A percentile compares a stretch with the other conserved stretches of the same genome.
Conservation (phyloP, 805 yeast species). For the Helenozyma baotianmanensis region DNA sequence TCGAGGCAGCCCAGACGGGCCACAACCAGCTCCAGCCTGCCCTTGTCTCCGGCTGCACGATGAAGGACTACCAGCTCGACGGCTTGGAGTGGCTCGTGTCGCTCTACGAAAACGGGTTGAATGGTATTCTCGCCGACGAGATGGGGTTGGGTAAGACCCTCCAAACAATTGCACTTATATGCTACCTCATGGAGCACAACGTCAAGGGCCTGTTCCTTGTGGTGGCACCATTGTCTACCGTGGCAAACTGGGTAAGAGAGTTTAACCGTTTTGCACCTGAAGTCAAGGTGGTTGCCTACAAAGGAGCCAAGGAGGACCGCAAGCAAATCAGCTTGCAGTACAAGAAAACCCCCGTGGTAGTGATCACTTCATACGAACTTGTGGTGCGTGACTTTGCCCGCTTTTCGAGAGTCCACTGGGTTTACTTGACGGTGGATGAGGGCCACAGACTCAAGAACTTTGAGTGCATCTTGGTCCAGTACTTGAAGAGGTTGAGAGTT, state of each 20-base stretch:
- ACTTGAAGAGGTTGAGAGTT: constrained; percentile 62
- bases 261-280: constrained; percentile 68
- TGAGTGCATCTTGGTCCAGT: constrained; percentile 68
- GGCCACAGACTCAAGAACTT: constrained; percentile 90
- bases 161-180: constrained; percentile 76
- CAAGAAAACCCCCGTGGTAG: constrained; percentile 40
- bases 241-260: constrained; percentile 81
- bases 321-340: constrained; percentile 30
- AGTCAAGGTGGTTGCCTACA: constrained; percentile 57
- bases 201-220: constrained; percentile 73
- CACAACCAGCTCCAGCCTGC: constrained; percentile 28
- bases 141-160: constrained; percentile 97
- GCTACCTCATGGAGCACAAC: constrained; percentile 74
- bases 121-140: constrained; percentile 95
- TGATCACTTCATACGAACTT: constrained; percentile 80
- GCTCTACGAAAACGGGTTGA: constrained; percentile 85
- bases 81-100: constrained; percentile 91
- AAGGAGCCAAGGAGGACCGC: constrained; percentile 61
- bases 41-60: constrained; percentile 40
- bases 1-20: constrained; percentile 22
- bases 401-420: constrained; percentile 61
- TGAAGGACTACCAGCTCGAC: constrained; percentile 82
- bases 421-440: constrained; percentile 86
- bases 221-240: constrained; percentile 79
- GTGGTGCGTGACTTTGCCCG: constrained; percentile 62